Evolutionary conservation across 441 rosid genomes (phyloP), one percentile per base, ranked within the genome.

Genomic region (Erodium chrysanthum): DNA sequence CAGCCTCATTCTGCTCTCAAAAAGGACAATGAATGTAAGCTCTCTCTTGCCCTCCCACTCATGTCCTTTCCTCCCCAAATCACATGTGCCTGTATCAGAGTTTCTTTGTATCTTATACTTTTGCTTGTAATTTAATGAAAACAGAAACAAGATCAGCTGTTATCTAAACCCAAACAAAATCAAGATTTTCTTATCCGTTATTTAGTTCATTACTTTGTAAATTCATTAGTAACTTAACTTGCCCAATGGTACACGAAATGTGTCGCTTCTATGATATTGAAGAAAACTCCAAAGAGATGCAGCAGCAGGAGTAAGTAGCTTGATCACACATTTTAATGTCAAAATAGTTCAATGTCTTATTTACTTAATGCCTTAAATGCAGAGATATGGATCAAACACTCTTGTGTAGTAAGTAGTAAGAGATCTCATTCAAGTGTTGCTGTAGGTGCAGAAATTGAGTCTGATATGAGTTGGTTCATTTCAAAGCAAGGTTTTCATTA

Each of bases 351-450:
- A 50, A 17, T 10, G 7, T 50, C 10, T 50, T 50, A 50, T 7
- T 15, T 14, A 59, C 22, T n/a, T 20, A 62, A 23, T 69, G 67
- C 48, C 74, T 37, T 54, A 68, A 20, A 67, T 72, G 65, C 85
- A 94, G 96, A 67, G 75, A 52, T 44, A 65, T 80, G 67, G 98
- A 94, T 71, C 88, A 82, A 62, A 86, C 66, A 72, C 58, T 86
- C 69, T 76, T 94, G 44, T 79, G 83, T 71, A 80, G 90, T 75
- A 91, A 82, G 80, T 79, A 91, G 76, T 93, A 66, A 82, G 82
- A 78, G 96, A 94, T 68, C 81, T 77, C 66, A 80, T 91, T 75
- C 98, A 6, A 73, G 71, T 72, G 96, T 96, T 78, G 98, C 85
- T 46, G n/a, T n/a, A n/a, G n/a, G n/a, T n/a, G 84, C 73, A 22